Conservation (phyloP, 2,329 filamentous ascomycete species). For the Neonectria ditissima region DNA sequence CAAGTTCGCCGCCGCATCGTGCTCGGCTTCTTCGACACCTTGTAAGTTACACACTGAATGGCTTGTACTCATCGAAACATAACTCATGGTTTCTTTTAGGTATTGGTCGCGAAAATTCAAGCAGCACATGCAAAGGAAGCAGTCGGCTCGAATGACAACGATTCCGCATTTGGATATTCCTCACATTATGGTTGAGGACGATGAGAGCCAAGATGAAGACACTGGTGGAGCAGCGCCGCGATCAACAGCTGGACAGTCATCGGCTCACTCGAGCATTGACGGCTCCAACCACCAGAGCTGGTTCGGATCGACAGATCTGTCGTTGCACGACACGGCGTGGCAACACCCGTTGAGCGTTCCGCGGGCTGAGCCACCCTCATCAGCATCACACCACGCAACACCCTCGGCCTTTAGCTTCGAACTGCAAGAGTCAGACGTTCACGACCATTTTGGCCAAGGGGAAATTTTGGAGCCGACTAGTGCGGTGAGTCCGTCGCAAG, state of each 20-base stretch:
- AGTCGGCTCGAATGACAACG: conserved; percentile 79
- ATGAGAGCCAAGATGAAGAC: conserved; percentile 61
- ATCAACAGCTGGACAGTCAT: conserved; percentile 37
- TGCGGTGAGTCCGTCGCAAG: conserved; percentile 79
- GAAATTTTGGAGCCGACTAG: conserved; percentile 64
- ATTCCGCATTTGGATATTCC: conserved; percentile 86
- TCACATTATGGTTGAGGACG: conserved; percentile 90
- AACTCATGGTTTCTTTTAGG: conserved; percentile 50
- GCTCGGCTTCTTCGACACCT: conserved; percentile 93
- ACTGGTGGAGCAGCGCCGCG: conserved; percentile 34
- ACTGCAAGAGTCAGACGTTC: conserved; percentile 59
- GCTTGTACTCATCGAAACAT: background rate
- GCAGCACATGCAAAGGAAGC: conserved; percentile 77
- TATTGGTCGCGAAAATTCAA: conserved; percentile 89
- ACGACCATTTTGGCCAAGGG: conserved; percentile 43
- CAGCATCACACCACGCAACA: conserved; percentile 54
- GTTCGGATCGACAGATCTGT: conserved; percentile 58
- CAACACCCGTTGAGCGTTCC: conserved; percentile 68
- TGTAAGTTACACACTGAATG: conserved; percentile 62
- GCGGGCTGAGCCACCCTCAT: conserved; percentile 57
- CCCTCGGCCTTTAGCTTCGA: conserved; percentile 71
- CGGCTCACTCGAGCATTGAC: conserved; percentile 42
- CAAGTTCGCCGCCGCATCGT: conserved; percentile 91
- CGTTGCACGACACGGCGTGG: conserved; percentile 47
- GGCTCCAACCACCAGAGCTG: conserved; percentile 55